Base-by-base conservation (phyloP, 768 basidiomycete genomes). In the Candolleomyces aberdarensis region DNA sequence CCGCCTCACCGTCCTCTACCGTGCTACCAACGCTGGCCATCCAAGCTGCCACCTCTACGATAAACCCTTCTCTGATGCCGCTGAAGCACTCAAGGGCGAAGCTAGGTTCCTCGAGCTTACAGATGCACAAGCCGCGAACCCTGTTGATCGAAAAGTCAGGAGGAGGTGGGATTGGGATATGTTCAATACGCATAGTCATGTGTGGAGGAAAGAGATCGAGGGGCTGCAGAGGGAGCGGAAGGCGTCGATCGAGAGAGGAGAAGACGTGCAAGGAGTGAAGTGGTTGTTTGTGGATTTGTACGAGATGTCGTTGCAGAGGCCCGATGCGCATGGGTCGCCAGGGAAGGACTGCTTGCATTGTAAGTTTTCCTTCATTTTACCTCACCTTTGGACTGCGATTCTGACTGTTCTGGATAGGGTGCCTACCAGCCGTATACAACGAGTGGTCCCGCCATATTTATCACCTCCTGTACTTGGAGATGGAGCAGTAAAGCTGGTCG, bases 81-180 rank as follows among this genome's bases (percentile, higher is more conserved):
- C 48, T 11, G 48, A 49, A 19, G 48, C 48, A 19, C 48, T 10
- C 15, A 11, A n/a, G 20, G 48, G 8, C 15, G 48, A 49, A 49
- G 48, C 48, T 17, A 1, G 20, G n/a, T 52, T 55, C 29, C 22
- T 47, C 4, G 58, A 62, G 22, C 32, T 52, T 1, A 26, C 62
- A n/a, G 60, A 32, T 26, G 41, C 46, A 8, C 48, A 48, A 1
- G 52, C 63, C 1, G 3, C 41, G 1, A 59, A 64, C 44, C 57
- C 51, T n/a, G 40, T 51, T 2, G 59, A 62, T n/a, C 58, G 59
- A 17, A 56, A 58, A 13, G 55, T 59, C 2, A 58, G 63, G 36
- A 51, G 51, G 20, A 49, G 66, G 26, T 65, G 62, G 66, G 66
- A 67, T 51, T 67, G 66, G 66, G 66, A 67, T 36, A 32, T 40